Percentiles rank a stretch among this genome's conserved stretches.
phyloP scores from a whole-genome alignment of 805 yeast species.

The Yarrowia hollandica region DNA sequence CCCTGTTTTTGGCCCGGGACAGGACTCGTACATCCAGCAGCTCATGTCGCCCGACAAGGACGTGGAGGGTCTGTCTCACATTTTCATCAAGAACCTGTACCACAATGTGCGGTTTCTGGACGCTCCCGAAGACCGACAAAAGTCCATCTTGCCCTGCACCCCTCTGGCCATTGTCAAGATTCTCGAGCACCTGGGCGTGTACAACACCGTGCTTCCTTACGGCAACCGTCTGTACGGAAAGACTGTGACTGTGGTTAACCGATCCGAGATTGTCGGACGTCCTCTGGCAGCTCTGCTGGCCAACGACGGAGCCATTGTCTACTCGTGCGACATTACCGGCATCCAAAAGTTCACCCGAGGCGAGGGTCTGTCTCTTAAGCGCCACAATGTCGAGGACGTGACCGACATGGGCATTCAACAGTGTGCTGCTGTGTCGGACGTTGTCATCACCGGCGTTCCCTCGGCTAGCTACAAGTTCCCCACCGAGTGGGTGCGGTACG shows the following conservation, averaged over 20 bases:
- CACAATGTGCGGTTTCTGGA: constrained; percentile 89
- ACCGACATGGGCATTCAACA: constrained; percentile 32
- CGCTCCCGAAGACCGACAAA: constrained; percentile 58
- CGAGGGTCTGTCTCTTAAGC: constrained; percentile 74
- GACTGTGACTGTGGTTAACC: constrained; percentile 83
- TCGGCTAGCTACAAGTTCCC: constrained; percentile 82
- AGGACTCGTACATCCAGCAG: constrained; percentile 94
- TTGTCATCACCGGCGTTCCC: constrained; percentile 95
- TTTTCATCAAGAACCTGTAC: constrained; percentile 90
- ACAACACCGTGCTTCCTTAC: constrained; percentile 75
- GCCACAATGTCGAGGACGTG: constrained; percentile 76
- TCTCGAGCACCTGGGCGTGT: constrained; percentile 83
- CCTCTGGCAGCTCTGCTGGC: constrained; percentile 95
- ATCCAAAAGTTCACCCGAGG: constrained; percentile 94
- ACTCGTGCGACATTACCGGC: constrained; percentile 83
- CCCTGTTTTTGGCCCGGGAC: constrained; percentile 94
- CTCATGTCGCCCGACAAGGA: constrained; percentile 89
- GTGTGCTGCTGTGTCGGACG: constrained; percentile 67
- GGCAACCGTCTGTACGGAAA: constrained; percentile 94
- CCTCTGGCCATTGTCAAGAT: constrained; percentile 94
- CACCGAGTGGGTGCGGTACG: constrained; percentile 72
- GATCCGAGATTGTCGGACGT: constrained; percentile 96
- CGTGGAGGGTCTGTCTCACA: constrained; percentile 91
- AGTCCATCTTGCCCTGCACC: constrained; percentile 93
- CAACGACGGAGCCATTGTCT: constrained; percentile 96